Base-by-base conservation (phyloP, 129 eudicot species). In the Lactuca saligna region DNA sequence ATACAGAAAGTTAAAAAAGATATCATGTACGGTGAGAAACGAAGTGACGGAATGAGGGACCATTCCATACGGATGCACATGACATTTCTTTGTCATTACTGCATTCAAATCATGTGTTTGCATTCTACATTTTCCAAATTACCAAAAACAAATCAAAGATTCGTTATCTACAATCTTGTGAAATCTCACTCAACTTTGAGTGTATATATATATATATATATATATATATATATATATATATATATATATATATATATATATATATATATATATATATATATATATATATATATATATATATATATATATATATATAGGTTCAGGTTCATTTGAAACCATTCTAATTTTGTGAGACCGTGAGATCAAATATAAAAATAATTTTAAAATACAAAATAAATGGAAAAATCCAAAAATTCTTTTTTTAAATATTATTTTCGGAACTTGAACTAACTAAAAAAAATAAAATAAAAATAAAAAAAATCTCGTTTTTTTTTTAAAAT, bases 61-160 rank as follows among this genome's bases (percentile, higher is more conserved):
- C 83, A 74, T 57, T 54, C 5, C 29, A 77, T 71, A 63, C 54
- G 71, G 61, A 69, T 38, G 75, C 83, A 83, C 84, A 83, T 79
- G 84, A 79, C 65, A 56, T 68, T 75, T 61, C 61, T 62, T 82
- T 82, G 87, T 72, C 81, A 71, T 68, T 57, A 57, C 79, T 44
- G 62, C 54, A 20, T 71, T 61, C 65, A 67, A 56, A 75, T 65
- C 65, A 71, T 66, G 81, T 75, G 83, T 61, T 37, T 53, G 65
- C 69, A 31, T 63, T 41, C 77, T 33, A 63, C 73, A 61, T 69
- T 57, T 74, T 75, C 39, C 62, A 41, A 61, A 54, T 7, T 14
- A 66, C 44, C 42, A 54, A 54, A 73, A 55, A 13, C 34, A 62
- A 51, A 54, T 80, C 14, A 38, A 63, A 69, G 69, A 68, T 75